Conservation (phyloP, 1,284 basidiomycete genomes). For the Ganoderma lingzhi region DNA sequence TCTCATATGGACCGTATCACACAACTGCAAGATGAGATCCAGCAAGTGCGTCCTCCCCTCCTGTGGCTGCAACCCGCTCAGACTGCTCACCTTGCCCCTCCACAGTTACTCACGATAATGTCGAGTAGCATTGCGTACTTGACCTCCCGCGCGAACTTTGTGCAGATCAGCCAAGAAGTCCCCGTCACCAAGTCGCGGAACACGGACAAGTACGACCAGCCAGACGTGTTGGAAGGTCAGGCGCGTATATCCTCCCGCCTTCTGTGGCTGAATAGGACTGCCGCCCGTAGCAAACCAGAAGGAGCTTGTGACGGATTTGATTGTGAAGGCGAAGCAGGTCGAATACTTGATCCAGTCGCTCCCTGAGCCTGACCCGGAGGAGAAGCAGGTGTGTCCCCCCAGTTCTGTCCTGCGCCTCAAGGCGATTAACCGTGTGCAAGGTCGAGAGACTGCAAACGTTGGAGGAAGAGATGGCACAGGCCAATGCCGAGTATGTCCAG, state of each 20-base stretch:
- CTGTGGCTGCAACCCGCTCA: background rate
- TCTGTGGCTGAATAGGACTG: constrained; percentile 20
- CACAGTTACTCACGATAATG: constrained; percentile 83
- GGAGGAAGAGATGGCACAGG: constrained; percentile 71
- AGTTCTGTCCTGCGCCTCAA: background rate
- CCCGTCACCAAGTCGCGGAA: constrained; percentile 80
- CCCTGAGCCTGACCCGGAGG: constrained; percentile 77
- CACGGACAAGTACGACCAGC: constrained; percentile 71
- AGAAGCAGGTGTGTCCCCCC: constrained; percentile 62
- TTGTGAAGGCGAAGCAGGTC: constrained; percentile 86
- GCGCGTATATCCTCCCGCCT: constrained; percentile 19
- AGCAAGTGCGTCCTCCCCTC: constrained; percentile 61
- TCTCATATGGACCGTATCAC: constrained; percentile 91
- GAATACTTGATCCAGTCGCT: constrained; percentile 81
- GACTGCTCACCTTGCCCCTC: constrained; percentile 2
- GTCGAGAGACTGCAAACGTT: constrained; percentile 67
- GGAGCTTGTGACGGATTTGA: constrained; percentile 80
- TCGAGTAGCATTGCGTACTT: constrained; percentile 79
- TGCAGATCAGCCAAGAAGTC: constrained; percentile 74
- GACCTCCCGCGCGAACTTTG: constrained; percentile 74
- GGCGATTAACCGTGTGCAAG: constrained; percentile 44
- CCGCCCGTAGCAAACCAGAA: constrained; percentile 70
- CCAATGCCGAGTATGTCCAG: constrained; percentile 75
- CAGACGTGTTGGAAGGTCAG: constrained; percentile 73
- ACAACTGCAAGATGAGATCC: constrained; percentile 88